Evolutionary conservation across 2,329 filamentous ascomycete species (phyloP).

Genomic region (Colletotrichum incanum): DNA sequence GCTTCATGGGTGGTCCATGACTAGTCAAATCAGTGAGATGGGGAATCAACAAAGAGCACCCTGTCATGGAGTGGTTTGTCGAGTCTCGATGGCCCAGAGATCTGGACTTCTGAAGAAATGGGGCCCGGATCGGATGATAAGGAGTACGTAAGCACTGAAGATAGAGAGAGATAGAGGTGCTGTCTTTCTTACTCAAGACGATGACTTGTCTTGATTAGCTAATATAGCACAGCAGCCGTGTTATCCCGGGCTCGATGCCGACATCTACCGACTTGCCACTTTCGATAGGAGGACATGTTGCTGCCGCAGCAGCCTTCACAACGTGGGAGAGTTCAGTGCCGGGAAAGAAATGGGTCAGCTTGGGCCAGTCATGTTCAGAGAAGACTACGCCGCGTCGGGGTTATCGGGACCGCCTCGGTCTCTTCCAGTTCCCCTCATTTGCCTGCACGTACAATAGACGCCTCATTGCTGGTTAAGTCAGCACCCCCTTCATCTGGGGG

Average conservation of each 20-base stretch:
- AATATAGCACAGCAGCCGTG: background rate
- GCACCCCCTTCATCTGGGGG: no score
- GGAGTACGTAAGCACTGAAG: constrained; percentile 4
- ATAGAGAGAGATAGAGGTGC: background rate
- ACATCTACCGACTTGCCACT: background rate
- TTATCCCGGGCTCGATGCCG: constrained; percentile 1
- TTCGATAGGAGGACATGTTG: background rate
- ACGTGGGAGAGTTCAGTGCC: background rate
- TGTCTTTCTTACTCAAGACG: background rate
- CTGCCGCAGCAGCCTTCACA: background rate
- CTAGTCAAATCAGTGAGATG: constrained; percentile 6
- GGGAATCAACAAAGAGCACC: background rate
- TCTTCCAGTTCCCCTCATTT: constrained; percentile 13
- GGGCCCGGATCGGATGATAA: background rate
- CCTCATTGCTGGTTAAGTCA: background rate
- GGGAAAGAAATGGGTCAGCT: background rate
- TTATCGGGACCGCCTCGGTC: constrained; percentile 30
- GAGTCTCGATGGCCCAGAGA: constrained; percentile 1
- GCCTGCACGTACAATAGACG: background rate
- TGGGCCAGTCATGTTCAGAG: background rate
- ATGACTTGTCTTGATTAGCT: constrained; percentile 22
- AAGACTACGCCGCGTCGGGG: background rate
- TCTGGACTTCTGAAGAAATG: constrained; percentile 3
- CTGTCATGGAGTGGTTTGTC: background rate
- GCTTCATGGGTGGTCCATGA: constrained; percentile 25